A percentile compares a stretch with the other conserved stretches of the same genome.
Conservation (phyloP, 2,329 filamentous ascomycete genomes). For the Exophiala xenobiotica region DNA sequence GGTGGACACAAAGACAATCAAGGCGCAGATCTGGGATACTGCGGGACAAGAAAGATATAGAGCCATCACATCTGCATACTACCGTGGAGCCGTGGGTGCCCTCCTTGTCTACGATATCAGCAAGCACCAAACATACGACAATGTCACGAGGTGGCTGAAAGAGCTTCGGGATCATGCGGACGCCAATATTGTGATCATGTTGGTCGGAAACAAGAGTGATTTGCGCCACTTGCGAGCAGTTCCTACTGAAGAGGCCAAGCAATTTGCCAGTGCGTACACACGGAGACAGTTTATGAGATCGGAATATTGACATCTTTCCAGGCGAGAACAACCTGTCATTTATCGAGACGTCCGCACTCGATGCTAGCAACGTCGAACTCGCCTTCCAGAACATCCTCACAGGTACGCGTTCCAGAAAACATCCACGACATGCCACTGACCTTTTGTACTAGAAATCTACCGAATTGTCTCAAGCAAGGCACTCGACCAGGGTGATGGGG, state of each 20-base stretch:
- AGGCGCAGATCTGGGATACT: constrained; percentile 99
- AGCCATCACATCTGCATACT: constrained; percentile 98
- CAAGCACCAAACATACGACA: constrained; percentile 99
- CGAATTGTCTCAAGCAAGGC: constrained; percentile 98
- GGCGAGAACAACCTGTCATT: constrained; percentile 98
- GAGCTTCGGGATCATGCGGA: constrained; percentile 97
- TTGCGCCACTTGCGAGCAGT: constrained; percentile 96
- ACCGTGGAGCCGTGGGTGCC: constrained; percentile 93
- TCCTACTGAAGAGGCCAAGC: constrained; percentile 95
- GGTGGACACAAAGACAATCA: constrained; percentile 99
- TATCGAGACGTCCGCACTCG: constrained; percentile 97
- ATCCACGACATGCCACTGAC: too few relatives aligned
- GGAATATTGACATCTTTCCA: constrained; percentile 41
- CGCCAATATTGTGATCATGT: constrained; percentile 99
- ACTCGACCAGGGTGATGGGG: constrained; percentile 81
- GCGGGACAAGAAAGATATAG: constrained; percentile 98
- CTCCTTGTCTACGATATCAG: constrained; percentile 99
- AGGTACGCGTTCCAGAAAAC: too few relatives aligned
- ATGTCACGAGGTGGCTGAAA: constrained; percentile 98
- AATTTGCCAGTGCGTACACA: constrained; percentile 79
- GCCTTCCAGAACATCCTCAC: constrained; percentile 99
- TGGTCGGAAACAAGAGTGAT: constrained; percentile 99
- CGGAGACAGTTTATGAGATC: constrained; percentile 3
- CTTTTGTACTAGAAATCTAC: constrained; percentile 99
- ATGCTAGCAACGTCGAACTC: constrained; percentile 98